phyloP scores from a whole-genome alignment of 2,329 filamentous ascomycete species.

The Ophiosphaerella korrae region DNA sequence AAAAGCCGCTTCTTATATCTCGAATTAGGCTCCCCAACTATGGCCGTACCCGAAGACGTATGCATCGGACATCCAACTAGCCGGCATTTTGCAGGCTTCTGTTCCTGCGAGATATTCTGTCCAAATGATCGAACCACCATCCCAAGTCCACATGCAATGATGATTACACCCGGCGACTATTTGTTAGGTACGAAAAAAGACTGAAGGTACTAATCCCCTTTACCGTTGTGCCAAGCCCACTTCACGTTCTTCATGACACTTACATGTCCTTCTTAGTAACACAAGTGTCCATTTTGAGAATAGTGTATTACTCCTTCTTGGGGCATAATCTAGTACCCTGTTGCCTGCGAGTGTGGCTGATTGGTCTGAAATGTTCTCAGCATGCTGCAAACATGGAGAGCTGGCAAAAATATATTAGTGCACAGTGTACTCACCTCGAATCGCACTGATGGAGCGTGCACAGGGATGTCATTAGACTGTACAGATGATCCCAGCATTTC shows the following conservation, averaged over 20 bases:
- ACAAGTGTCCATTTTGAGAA: background rate
- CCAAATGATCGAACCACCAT: conserved; percentile 1
- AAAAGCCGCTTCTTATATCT: conserved; percentile 11
- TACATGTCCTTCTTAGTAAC: conserved; percentile 1
- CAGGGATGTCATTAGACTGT: too few relatives aligned
- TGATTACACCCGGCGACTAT: conserved; percentile 16
- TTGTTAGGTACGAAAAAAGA: conserved; percentile 12
- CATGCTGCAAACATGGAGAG: too few relatives aligned
- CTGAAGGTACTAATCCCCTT: background rate
- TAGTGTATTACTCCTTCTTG: too few relatives aligned
- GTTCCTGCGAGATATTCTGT: background rate
- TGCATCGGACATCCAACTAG: conserved; percentile 21
- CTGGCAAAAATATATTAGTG: too few relatives aligned
- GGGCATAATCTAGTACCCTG: background rate
- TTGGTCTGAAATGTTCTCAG: background rate
- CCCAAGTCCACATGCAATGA: conserved; percentile 12
- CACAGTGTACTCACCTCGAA: too few relatives aligned
- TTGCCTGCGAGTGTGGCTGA: background rate
- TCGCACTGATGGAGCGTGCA: too few relatives aligned
- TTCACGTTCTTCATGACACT: conserved; percentile 15
- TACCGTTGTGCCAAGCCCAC: conserved; percentile 5
- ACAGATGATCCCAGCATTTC: too few relatives aligned
- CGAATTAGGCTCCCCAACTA: conserved; percentile 28
- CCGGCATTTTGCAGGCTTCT: conserved; percentile 14
- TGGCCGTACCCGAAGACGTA: conserved; percentile 18